phyloP scores from a whole-genome alignment of 2,329 filamentous ascomycete genomes.

The Dactylonectria macrodidyma region DNA sequence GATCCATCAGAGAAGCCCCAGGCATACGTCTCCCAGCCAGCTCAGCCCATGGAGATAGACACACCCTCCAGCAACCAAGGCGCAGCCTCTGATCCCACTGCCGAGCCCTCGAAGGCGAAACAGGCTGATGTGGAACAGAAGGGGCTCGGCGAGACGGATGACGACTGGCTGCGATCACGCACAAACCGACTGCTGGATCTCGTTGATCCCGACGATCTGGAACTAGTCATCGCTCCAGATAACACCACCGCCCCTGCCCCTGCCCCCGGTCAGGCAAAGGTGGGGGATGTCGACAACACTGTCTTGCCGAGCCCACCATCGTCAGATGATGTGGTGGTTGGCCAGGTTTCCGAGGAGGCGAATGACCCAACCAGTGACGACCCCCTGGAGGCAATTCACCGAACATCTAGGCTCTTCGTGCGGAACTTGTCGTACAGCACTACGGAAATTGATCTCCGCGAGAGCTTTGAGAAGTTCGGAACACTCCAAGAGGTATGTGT shows the following conservation, averaged over 20 bases:
- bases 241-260: slow-evolving; percentile 27
- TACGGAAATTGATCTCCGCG: slow-evolving; percentile 82
- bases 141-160: slow-evolving; percentile 73
- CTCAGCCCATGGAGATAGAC: slow-evolving; percentile 39
- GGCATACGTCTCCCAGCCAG: slow-evolving; percentile 34
- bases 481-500: slow-evolving; percentile 87
- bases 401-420: slow-evolving; percentile 86
- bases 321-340: slow-evolving; percentile 38
- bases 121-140: slow-evolving; percentile 42
- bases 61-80: slow-evolving; percentile 26
- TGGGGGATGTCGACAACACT: slow-evolving; percentile 34
- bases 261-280: slow-evolving; percentile 32
- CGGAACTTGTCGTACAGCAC: slow-evolving; percentile 89
- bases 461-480: slow-evolving; percentile 81
- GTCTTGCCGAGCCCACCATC: slow-evolving; percentile 32
- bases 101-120: slow-evolving; percentile 43
- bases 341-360: slow-evolving; percentile 45
- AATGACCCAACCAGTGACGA: slow-evolving; percentile 48
- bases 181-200: slow-evolving; percentile 90
- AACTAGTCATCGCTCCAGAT: slow-evolving; percentile 41
- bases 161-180: slow-evolving; percentile 91
- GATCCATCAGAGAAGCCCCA: slow-evolving; percentile 46
- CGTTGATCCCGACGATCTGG: slow-evolving; percentile 78
- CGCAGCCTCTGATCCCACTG: slow-evolving; percentile 36
- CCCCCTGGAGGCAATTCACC: slow-evolving; percentile 66